Evolutionary conservation across 2,329 filamentous ascomycete species (phyloP).

Genomic region (Pseudogymnoascus sp.): DNA sequence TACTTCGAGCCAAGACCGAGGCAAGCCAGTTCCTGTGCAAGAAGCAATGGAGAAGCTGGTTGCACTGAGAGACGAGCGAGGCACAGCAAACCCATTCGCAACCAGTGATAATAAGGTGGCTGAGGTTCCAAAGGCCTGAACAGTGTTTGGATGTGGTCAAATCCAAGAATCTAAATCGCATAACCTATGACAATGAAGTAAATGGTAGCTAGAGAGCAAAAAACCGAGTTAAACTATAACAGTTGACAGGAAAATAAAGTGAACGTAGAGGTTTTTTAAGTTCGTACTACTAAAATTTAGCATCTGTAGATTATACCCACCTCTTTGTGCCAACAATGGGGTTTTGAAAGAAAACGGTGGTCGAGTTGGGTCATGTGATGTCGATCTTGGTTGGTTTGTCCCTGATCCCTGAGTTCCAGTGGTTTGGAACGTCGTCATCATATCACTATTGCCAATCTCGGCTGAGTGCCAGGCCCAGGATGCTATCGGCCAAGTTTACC

Average conservation of each 20-base stretch:
- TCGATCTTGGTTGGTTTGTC: neutral
- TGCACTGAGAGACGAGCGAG: constrained; percentile 42
- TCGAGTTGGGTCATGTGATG: neutral
- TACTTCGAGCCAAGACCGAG: constrained; percentile 52
- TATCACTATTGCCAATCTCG: constrained; percentile 9
- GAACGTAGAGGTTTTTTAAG: neutral
- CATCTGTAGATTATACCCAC: constrained; percentile 2
- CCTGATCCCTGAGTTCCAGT: constrained; percentile 3
- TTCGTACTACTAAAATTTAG: neutral
- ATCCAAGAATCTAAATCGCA: neutral
- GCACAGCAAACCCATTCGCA: constrained; percentile 33
- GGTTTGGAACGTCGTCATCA: constrained; percentile 6
- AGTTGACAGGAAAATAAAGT: neutral
- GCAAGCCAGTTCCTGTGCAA: constrained; percentile 49
- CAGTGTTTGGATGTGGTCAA: neutral
- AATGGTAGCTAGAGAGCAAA: neutral
- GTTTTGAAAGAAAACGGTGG: neutral
- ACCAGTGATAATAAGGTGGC: neutral
- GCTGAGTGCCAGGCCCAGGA: constrained; percentile 7
- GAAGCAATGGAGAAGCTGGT: constrained; percentile 50
- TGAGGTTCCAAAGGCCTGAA: neutral
- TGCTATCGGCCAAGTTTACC: neutral
- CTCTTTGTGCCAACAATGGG: constrained; percentile 4
- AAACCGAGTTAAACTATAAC: neutral
- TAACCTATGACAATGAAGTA: neutral